Base-by-base conservation (phyloP, 306 rosid genomes). In the Sicyos edulis region DNA sequence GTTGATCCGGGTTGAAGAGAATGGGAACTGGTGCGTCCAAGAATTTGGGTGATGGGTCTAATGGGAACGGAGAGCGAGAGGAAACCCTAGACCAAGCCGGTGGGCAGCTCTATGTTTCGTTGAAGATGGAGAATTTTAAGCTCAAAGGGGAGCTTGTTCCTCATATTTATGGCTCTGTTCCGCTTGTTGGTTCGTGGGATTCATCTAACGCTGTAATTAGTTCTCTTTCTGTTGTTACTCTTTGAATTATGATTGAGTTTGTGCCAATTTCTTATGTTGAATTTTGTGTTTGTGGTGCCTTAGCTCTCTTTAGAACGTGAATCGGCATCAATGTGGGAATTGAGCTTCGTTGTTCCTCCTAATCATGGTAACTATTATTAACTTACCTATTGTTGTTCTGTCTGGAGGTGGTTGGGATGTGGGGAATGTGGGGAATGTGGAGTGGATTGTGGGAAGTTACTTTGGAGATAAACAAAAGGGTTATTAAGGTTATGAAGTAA, bases 331-430 rank as follows among this genome's bases (percentile, higher is more conserved):
- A 87, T 83, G 99, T 91, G 99, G 99, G 99, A 93, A 75, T 82
- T 93, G 81, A 88, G 99, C 81, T 93, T 93, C 77, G 99, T 93
- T 69, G 96, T 93, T 85, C 95, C 99, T 61, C 91, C 99, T 51
- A 91, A 93, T 86, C 99, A 93, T 34, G 99, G 99, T 93, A 87
- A 74, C 19, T 19, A 57, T 54, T 47, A 14, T 21, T 21, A 4
- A n/a, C 45, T 78, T 49, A 11, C 75, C 54, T 15, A 11, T 26
- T 21, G 29, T 44, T 21, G 8, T 4, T 17, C 44, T 26, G 44
- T 59, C 40, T 7, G 9, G 65, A 42, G n/a, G n/a, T n/a, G n/a
- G n/a, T n/a, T n/a, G n/a, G n/a, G n/a, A n/a, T n/a, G n/a, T n/a
- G n/a, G 7, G 11, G 19, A 19, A 7, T 9, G 19, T 34, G 67